phyloP scores from a whole-genome alignment of 495 filamentous ascomycete genomes.

The Trypethelium eluteriae region DNA sequence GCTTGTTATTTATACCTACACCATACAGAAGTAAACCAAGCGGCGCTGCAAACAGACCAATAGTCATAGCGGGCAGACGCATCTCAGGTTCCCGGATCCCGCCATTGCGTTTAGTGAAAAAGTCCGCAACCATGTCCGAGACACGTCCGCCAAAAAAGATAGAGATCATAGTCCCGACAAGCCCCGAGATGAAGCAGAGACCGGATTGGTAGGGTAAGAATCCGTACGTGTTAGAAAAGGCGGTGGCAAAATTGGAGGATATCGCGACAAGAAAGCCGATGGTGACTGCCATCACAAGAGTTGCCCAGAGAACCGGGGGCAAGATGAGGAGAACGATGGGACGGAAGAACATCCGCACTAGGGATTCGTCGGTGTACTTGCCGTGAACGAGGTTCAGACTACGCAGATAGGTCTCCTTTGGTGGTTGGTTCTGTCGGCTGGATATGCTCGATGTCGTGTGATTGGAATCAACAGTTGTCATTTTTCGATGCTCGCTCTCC shows the following conservation, averaged over 20 bases:
- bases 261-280: slow-evolving; percentile 50
- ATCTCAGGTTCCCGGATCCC: slow-evolving; percentile 66
- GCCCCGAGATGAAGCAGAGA: slow-evolving; percentile 43
- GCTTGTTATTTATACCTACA: slow-evolving; percentile 41
- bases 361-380: slow-evolving; percentile 38
- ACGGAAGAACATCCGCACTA: slow-evolving; percentile 43
- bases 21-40: slow-evolving; percentile 46
- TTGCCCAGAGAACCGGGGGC: slow-evolving; percentile 45
- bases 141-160: slow-evolving; percentile 45
- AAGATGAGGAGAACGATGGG: slow-evolving; percentile 43
- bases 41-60: slow-evolving; percentile 41
- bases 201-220: slow-evolving; percentile 46
- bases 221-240: slow-evolving; percentile 40
- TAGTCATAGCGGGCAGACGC: slow-evolving; percentile 52
- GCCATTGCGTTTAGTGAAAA: slow-evolving; percentile 47
- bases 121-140: slow-evolving; percentile 46
- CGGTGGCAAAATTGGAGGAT: slow-evolving; percentile 44
- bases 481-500: neutral
- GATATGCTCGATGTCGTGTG: neutral
- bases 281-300: slow-evolving; percentile 44
- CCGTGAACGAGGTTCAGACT: slow-evolving; percentile 28
- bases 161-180: slow-evolving; percentile 44
- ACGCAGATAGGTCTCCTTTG: slow-evolving; percentile 29
- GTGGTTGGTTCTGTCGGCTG: neutral
- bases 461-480: neutral